Conservation (phyloP, 371 early-diverging fungal species). For the Mortierella sp. region DNA sequence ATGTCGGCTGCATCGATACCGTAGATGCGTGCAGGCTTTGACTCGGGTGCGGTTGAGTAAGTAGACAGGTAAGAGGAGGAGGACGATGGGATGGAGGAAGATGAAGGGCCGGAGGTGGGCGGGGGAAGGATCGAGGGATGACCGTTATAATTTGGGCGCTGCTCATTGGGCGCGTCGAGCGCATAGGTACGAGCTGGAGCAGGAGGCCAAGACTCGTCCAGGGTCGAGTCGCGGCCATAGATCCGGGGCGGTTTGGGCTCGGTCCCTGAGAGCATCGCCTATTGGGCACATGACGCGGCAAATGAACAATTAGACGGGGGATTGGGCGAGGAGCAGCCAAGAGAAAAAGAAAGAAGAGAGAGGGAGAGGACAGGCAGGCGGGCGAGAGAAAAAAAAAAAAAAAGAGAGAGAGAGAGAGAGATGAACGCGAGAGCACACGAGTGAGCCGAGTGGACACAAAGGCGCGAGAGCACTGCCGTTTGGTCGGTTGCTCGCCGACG, state of each 20-base stretch:
- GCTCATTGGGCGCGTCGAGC: slow-evolving; percentile 41
- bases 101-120: slow-evolving; percentile 9
- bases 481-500: too few relatives aligned
- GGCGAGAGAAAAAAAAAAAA: not conserved
- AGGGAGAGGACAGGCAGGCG: not conserved
- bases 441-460: too few relatives aligned
- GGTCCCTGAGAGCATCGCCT: slow-evolving; percentile 40
- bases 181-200: slow-evolving; percentile 18
- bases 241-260: slow-evolving; percentile 40
- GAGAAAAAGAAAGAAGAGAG: not conserved
- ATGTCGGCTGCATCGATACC: slow-evolving; percentile 50
- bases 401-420: not conserved
- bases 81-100: not conserved
- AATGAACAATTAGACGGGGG: slow-evolving; percentile 1
- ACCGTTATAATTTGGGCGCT: slow-evolving; percentile 8
- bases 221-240: slow-evolving; percentile 48
- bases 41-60: slow-evolving; percentile 22
- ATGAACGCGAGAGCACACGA: not conserved
- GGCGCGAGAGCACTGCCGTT: too few relatives aligned
- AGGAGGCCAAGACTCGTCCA: slow-evolving; percentile 39
- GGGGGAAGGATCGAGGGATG: slow-evolving; percentile 28
- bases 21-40: slow-evolving; percentile 27
- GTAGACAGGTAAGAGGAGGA: slow-evolving; percentile 19
- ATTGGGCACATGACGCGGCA: not conserved
- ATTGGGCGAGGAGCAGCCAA: not conserved